Conservation (phyloP, 202 grass and related monocot genomes). For the Schoenoplectus tabernaemontani region DNA sequence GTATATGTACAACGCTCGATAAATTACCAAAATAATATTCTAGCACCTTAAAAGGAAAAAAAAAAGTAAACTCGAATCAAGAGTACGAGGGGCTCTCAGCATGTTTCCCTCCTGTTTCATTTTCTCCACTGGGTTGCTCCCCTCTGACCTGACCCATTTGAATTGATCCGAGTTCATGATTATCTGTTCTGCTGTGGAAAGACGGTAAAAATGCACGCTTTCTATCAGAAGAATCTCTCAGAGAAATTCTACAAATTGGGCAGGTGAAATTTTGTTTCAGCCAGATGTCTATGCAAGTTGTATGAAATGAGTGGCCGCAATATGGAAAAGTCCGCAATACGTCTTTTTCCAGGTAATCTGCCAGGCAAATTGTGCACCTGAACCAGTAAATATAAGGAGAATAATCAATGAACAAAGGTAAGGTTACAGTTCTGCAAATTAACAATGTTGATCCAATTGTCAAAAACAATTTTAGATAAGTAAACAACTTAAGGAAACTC, state of each 20-base stretch:
- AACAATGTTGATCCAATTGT: not conserved
- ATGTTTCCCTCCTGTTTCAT: slow-evolving; percentile 32
- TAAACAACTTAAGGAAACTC: not conserved
- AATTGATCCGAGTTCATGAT: slow-evolving; percentile 32
- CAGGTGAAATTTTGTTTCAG: slow-evolving; percentile 79
- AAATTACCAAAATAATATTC: slow-evolving; percentile 14
- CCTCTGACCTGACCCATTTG: slow-evolving; percentile 27
- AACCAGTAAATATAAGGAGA: not conserved
- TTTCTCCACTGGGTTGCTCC: slow-evolving; percentile 18
- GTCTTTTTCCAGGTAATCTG: slow-evolving; percentile 86
- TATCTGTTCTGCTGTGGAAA: slow-evolving; percentile 40
- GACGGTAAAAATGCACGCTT: slow-evolving; percentile 44
- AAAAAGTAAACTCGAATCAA: not conserved
- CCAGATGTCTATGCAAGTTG: slow-evolving; percentile 74
- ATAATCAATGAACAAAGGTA: not conserved
- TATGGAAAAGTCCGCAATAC: slow-evolving; percentile 58
- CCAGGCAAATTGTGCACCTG: slow-evolving; percentile 84
- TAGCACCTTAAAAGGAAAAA: slow-evolving; percentile 2
- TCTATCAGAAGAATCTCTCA: slow-evolving; percentile 51
- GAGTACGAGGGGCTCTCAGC: slow-evolving; percentile 34
- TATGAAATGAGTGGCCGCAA: slow-evolving; percentile 78
- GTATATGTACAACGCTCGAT: not conserved
- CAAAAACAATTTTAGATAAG: not conserved
- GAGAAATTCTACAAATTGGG: slow-evolving; percentile 96
- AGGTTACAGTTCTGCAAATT: not conserved